phyloP scores from a whole-genome alignment of 2,329 filamentous ascomycete species.

The Beauveria sp. region DNA sequence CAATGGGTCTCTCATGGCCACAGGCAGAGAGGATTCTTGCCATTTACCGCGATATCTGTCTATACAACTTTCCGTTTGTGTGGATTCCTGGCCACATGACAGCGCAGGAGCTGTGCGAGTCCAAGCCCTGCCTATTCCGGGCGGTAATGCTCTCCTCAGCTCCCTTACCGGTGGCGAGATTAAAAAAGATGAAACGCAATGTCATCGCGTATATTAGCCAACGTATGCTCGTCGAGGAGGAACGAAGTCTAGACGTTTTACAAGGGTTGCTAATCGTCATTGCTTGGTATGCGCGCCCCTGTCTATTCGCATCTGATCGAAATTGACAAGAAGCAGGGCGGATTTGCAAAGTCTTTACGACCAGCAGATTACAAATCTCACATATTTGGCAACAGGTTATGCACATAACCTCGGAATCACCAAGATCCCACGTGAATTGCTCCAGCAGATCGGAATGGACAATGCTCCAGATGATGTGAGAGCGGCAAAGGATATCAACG shows the following conservation, averaged over 20 bases:
- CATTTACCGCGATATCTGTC: conserved; percentile 26
- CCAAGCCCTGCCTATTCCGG: conserved; percentile 32
- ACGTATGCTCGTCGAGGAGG: conserved; percentile 32
- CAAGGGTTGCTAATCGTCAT: conserved; percentile 39
- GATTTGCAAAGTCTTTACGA: conserved; percentile 28
- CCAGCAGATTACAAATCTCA: conserved; percentile 28
- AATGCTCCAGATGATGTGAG: conserved; percentile 10
- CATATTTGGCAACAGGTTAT: conserved; percentile 32
- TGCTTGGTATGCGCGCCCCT: conserved; percentile 30
- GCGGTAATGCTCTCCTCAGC: conserved; percentile 31
- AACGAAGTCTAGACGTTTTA: conserved; percentile 34
- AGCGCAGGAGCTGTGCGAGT: conserved; percentile 22
- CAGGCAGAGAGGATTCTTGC: conserved; percentile 28
- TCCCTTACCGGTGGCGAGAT: conserved; percentile 19
- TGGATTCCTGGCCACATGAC: conserved; percentile 22
- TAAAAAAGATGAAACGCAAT: conserved; percentile 34
- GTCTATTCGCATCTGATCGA: background rate
- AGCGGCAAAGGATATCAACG: conserved; percentile 14
- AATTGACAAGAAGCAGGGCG: conserved; percentile 21
- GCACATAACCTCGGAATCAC: conserved; percentile 33
- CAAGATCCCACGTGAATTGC: conserved; percentile 12
- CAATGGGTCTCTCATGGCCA: conserved; percentile 31
- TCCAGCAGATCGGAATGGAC: conserved; percentile 12
- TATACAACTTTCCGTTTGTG: conserved; percentile 32
- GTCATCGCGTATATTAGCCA: conserved; percentile 34